These are phyloP conservation scores for Talaromyces liani DNA, from an alignment of 495 filamentous ascomycete genomes.

Conservation along the genomic window DNA sequence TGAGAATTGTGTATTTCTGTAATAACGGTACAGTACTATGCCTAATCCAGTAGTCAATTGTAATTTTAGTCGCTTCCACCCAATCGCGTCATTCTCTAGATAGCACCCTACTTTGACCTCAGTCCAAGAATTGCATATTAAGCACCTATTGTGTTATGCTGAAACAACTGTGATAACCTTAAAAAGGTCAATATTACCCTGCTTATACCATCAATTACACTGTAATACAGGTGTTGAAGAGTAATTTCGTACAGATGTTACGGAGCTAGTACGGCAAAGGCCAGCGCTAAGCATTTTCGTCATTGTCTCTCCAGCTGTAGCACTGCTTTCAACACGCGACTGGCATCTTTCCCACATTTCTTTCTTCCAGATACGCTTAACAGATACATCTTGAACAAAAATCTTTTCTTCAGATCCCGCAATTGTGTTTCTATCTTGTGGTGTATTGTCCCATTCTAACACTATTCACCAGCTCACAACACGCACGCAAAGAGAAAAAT, in stretches of 20 bases:
- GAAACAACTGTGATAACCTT: neutral
- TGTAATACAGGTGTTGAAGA: neutral
- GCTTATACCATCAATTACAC: neutral
- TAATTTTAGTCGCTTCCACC: neutral
- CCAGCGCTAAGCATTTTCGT: conserved; percentile 10
- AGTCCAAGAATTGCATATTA: neutral
- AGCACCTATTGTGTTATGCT: neutral
- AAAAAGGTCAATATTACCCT: neutral
- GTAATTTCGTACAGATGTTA: neutral
- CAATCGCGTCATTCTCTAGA: neutral
- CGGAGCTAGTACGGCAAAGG: neutral
- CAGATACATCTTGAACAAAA: conserved; percentile 2
- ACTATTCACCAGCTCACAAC: neutral
- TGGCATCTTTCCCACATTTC: neutral
- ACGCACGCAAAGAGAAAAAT: neutral
- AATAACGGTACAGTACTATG: neutral
- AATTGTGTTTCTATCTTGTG: neutral
- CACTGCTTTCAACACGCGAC: conserved; percentile 8
- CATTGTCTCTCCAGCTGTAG: neutral
- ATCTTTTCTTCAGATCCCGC: conserved; percentile 10
- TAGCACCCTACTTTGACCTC: neutral
- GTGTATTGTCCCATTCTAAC: neutral
- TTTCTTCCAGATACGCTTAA: neutral
- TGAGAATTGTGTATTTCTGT: neutral
- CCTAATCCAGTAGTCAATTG: neutral